Percentiles rank a stretch among this genome's conserved stretches.
Conservation (phyloP, 148 eudicot species). For the Diospyros kaki region DNA sequence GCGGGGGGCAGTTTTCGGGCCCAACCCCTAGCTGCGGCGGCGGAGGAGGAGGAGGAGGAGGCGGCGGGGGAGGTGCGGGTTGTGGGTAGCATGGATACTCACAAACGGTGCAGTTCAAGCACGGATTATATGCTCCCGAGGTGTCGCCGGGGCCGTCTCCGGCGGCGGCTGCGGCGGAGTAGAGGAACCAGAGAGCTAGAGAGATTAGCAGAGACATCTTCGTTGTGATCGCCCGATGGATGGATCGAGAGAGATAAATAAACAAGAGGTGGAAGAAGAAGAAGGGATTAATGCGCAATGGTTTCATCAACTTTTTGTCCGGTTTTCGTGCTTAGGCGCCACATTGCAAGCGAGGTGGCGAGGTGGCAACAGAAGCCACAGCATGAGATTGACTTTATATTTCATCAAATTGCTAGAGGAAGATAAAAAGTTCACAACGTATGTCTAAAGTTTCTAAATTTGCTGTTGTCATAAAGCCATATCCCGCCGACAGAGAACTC, state of each 20-base stretch:
- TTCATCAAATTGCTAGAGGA: too few relatives aligned
- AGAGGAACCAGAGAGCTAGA: background rate
- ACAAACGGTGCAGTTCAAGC: constrained; percentile 13
- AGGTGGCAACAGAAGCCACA: constrained; percentile 11
- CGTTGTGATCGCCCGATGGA: background rate
- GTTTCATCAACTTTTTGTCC: background rate
- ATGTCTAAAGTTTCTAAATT: too few relatives aligned
- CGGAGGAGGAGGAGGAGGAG: constrained; percentile 14
- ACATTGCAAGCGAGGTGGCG: background rate
- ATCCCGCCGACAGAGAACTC: too few relatives aligned
- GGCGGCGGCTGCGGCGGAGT: too few relatives aligned
- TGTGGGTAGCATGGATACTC: constrained; percentile 10
- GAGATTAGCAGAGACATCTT: background rate
- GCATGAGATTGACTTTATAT: background rate
- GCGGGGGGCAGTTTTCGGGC: too few relatives aligned
- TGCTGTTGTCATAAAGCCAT: too few relatives aligned
- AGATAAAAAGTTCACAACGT: too few relatives aligned
- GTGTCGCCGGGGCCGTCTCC: too few relatives aligned
- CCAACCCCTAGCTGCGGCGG: background rate
- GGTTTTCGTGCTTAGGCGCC: background rate
- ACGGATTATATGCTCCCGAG: constrained; percentile 2
- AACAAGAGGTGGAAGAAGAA: background rate
- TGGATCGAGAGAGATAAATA: background rate
- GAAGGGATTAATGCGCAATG: background rate
- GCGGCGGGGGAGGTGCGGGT: constrained; percentile 17